Conservation (phyloP, 163 green algal species). For the Coccomyxa subellipsoidea region DNA sequence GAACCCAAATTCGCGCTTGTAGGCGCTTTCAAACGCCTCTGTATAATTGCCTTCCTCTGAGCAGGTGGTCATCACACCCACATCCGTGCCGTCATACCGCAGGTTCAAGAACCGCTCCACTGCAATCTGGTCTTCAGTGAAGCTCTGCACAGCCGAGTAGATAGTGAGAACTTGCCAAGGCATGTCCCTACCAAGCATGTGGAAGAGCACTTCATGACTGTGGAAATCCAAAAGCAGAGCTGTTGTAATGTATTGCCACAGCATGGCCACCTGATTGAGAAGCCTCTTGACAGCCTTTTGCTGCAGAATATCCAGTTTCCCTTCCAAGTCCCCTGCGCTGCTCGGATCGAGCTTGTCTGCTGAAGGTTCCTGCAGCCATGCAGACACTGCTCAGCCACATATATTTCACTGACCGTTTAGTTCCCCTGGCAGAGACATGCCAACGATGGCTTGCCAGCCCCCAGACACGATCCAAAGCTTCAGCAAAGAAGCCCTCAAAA, state of each 20-base stretch:
- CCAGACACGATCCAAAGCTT: too few relatives aligned
- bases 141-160: slow-evolving; percentile 46
- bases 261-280: slow-evolving; percentile 24
- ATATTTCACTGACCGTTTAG: too few relatives aligned
- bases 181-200: too few relatives aligned
- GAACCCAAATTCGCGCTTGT: slow-evolving; percentile 91
- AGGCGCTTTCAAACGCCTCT: slow-evolving; percentile 56
- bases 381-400: too few relatives aligned
- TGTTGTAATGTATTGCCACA: too few relatives aligned
- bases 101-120: slow-evolving; percentile 80
- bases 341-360: slow-evolving; percentile 40
- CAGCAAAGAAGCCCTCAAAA: too few relatives aligned
- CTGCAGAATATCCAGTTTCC: slow-evolving; percentile 41
- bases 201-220: neutral
- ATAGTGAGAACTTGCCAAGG: neutral
- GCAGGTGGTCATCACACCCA: slow-evolving; percentile 78
- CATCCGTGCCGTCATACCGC: slow-evolving; percentile 84
- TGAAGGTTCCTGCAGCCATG: slow-evolving; percentile 57
- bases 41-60: slow-evolving; percentile 18
- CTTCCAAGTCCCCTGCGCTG: slow-evolving; percentile 26
- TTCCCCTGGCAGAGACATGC: too few relatives aligned
- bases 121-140: slow-evolving; percentile 46
- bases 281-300: slow-evolving; percentile 28
- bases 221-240: too few relatives aligned
- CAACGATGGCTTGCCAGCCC: too few relatives aligned